phyloP scores from a whole-genome alignment of 306 rosid genomes.

The Acacia melanoxylon region DNA sequence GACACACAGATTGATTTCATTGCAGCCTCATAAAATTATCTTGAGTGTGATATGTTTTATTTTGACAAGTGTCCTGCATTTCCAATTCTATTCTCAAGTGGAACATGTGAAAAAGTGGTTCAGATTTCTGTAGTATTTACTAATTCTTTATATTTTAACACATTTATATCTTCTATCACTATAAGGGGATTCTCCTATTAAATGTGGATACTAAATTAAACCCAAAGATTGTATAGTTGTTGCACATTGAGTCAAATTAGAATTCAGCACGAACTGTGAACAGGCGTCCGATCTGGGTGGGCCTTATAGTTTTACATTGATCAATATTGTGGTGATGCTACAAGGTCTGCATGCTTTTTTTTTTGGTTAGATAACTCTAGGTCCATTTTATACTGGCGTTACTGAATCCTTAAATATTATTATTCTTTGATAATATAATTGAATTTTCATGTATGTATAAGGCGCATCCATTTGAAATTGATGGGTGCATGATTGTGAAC shows the following conservation, averaged over 20 bases:
- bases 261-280: background rate
- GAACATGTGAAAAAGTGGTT: background rate
- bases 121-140: background rate
- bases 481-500: background rate
- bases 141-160: background rate
- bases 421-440: constrained; percentile 5
- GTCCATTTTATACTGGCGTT: background rate
- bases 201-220: background rate
- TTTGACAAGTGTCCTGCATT: background rate
- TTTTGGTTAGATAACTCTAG: background rate
- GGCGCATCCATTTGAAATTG: background rate
- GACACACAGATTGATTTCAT: background rate
- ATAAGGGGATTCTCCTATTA: background rate
- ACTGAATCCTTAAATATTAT: background rate
- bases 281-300: background rate
- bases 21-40: background rate
- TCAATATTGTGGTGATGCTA: background rate
- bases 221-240: background rate
- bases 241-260: background rate
- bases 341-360: background rate
- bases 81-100: background rate
- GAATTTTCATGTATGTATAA: background rate
- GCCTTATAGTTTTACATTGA: background rate
- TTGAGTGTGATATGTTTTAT: background rate
- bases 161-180: background rate